Conservation (phyloP, 2,329 filamentous ascomycete species). For the Fusarium bulbicola region DNA sequence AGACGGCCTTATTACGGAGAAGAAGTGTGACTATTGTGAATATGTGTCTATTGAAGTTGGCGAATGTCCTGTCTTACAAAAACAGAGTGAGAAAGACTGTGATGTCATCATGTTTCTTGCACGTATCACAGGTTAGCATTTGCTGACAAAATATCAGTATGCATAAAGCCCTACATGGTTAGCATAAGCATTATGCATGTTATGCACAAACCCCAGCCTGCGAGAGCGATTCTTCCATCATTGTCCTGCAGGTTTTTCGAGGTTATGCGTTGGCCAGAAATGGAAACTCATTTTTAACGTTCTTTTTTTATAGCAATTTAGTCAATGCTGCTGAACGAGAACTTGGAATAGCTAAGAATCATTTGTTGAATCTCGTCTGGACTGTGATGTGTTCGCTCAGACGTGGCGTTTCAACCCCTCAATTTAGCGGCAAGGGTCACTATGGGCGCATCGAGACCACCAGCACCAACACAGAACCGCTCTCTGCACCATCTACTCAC, state of each 20-base stretch:
- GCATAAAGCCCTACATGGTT: neutral
- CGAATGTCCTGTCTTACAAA: neutral
- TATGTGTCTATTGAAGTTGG: too few species aligned
- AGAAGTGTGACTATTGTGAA: neutral
- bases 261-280: neutral
- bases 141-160: neutral
- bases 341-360: too few species aligned
- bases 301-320: neutral
- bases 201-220: neutral
- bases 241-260: fast-evolving
- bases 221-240: fast-evolving
- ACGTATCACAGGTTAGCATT: neutral
- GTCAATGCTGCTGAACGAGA: neutral
- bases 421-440: neutral
- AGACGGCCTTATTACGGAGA: fast-evolving
- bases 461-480: neutral
- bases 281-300: too few species aligned
- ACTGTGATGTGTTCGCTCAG: neutral
- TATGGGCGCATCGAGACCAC: neutral
- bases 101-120: neutral
- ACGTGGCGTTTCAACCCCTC: neutral
- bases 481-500: too few species aligned
- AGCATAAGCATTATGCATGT: neutral
- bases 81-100: neutral
- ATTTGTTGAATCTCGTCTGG: neutral